Evolutionary conservation across 768 basidiomycete genomes (phyloP).

Genomic region (Rhodotorula toruloides): DNA sequence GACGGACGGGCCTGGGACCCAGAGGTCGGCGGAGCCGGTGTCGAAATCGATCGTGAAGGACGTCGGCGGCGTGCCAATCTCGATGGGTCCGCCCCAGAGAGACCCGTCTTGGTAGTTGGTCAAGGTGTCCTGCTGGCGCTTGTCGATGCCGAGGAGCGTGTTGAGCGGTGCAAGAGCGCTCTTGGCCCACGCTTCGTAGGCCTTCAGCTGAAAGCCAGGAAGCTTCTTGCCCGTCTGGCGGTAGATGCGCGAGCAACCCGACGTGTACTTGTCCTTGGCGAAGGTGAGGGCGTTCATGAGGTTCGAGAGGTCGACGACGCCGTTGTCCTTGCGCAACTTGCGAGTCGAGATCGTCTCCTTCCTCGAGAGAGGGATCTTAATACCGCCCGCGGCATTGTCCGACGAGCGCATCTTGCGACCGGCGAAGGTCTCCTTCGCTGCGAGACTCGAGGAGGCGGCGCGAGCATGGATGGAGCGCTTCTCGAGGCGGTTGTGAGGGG

Average conservation of each 20-base stretch:
- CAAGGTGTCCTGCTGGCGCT: constrained; percentile 14
- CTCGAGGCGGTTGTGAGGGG: too few species aligned
- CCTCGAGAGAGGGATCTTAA: too few species aligned
- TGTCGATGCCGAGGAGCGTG: neutral
- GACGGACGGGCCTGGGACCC: constrained; percentile 35
- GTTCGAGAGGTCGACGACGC: constrained; percentile 6
- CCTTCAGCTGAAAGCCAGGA: neutral
- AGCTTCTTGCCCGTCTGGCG: neutral
- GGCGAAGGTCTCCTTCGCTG: too few species aligned
- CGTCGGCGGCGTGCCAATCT: constrained; percentile 50
- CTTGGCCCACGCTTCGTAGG: constrained; percentile 4
- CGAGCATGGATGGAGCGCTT: too few species aligned
- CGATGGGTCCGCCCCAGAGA: constrained; percentile 50
- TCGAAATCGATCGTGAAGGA: constrained; percentile 50
- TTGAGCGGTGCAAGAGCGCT: neutral
- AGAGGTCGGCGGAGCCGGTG: constrained; percentile 43
- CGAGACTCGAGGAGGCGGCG: too few species aligned
- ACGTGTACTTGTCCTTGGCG: neutral
- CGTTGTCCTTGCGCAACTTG: neutral
- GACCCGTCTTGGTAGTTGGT: constrained; percentile 24
- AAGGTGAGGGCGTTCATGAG: neutral
- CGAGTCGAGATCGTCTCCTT: too few species aligned
- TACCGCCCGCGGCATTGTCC: too few species aligned
- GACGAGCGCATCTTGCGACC: too few species aligned
- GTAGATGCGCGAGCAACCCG: neutral